phyloP scores from a whole-genome alignment of 495 filamentous ascomycete species.

The Penicillium salamii region DNA sequence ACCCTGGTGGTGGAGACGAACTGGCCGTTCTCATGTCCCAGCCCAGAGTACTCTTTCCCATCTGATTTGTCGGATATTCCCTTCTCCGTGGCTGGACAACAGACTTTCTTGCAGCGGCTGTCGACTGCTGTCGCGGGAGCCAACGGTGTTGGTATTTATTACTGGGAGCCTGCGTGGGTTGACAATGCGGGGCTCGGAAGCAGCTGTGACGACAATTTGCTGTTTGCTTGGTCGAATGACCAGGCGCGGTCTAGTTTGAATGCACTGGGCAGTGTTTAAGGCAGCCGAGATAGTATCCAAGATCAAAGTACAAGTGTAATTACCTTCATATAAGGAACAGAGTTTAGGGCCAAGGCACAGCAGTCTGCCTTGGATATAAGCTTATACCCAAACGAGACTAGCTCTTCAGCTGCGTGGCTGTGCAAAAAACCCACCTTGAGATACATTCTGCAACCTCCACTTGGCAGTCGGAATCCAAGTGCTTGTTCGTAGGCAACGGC shows the following conservation, averaged over 20 bases:
- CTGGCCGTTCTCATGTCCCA: slow-evolving; percentile 62
- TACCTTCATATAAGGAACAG: slow-evolving; percentile 12
- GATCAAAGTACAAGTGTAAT: too few relatives aligned
- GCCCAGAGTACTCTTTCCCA: slow-evolving; percentile 54
- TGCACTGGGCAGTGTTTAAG: slow-evolving; percentile 29
- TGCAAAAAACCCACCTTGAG: slow-evolving; percentile 14
- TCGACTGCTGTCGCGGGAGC: slow-evolving; percentile 51
- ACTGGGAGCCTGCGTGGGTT: slow-evolving; percentile 72
- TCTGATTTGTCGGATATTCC: slow-evolving; percentile 55
- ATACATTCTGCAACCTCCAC: neutral
- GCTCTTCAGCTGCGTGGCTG: slow-evolving; percentile 33
- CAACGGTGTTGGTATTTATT: slow-evolving; percentile 56
- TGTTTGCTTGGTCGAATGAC: slow-evolving; percentile 36
- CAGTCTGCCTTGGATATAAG: slow-evolving; percentile 12
- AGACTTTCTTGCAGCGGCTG: slow-evolving; percentile 52
- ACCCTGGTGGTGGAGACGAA: slow-evolving; percentile 64
- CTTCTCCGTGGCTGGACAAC: slow-evolving; percentile 59
- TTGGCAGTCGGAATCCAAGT: too few relatives aligned
- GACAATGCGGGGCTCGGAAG: slow-evolving; percentile 59
- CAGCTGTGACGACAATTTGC: slow-evolving; percentile 47
- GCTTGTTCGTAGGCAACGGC: too few relatives aligned
- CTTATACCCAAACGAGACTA: slow-evolving; percentile 4
- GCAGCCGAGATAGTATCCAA: too few relatives aligned
- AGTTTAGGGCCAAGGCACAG: neutral
- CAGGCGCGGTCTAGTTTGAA: slow-evolving; percentile 30